These are phyloP conservation scores for Podospora tetraspora DNA, from an alignment of 495 filamentous ascomycete species.

Conservation along the genomic window DNA sequence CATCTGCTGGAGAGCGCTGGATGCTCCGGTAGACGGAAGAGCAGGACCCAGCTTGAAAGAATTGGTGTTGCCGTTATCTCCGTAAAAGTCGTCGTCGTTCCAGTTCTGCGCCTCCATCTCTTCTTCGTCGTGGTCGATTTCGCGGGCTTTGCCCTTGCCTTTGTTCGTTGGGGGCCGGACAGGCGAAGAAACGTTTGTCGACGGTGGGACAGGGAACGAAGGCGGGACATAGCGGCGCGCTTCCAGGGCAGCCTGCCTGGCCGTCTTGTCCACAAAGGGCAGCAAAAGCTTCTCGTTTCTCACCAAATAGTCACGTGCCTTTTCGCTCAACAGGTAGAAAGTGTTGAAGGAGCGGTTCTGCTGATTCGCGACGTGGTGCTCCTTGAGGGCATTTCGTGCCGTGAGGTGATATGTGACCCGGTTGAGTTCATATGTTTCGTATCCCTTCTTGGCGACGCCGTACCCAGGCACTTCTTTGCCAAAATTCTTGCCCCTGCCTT, in stretches of 20 bases:
- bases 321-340: background rate
- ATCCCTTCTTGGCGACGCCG: conserved; percentile 37
- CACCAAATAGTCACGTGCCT: background rate
- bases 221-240: conserved; percentile 56
- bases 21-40: conserved; percentile 36
- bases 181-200: conserved; percentile 85
- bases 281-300: background rate
- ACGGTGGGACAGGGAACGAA: conserved; percentile 27
- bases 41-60: conserved; percentile 52
- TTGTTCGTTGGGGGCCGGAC: conserved; percentile 38
- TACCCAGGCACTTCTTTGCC: conserved; percentile 23
- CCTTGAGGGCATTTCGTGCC: conserved; percentile 42
- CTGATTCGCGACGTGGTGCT: conserved; percentile 25
- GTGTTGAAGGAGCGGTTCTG: background rate
- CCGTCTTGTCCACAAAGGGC: background rate
- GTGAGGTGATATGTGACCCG: conserved; percentile 44
- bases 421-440: conserved; percentile 45
- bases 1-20: conserved; percentile 20
- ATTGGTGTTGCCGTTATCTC: conserved; percentile 40
- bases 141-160: conserved; percentile 43
- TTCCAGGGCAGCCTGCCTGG: conserved; percentile 24
- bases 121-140: conserved; percentile 23
- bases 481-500: conserved; percentile 41
- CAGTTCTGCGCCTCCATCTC: conserved; percentile 40
- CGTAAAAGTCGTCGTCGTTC: conserved; percentile 45